These are phyloP conservation scores for Sclerotinia minor DNA, from an alignment of 2,329 filamentous ascomycete species.

Conservation along the genomic window DNA sequence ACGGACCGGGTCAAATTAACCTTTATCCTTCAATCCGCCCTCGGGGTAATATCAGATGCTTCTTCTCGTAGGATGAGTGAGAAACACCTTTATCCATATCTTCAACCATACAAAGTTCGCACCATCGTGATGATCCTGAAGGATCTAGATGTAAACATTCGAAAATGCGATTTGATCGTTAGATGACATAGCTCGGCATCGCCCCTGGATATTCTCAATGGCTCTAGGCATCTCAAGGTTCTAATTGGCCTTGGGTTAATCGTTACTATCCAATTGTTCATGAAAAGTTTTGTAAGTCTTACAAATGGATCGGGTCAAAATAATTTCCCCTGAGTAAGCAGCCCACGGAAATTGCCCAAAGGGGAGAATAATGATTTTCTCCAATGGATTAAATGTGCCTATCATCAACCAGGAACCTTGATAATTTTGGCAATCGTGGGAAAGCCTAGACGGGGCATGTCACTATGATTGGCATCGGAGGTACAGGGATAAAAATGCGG, in stretches of 20 bases:
- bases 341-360: not conserved
- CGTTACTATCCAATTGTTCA: constrained; percentile 34
- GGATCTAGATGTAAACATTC: constrained; percentile 7
- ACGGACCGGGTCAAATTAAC: not conserved
- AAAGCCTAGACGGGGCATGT: constrained; percentile 2
- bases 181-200: constrained; percentile 2
- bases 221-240: not conserved
- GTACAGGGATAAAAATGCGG: not conserved
- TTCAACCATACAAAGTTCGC: constrained; percentile 20
- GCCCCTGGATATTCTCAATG: not conserved
- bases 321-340: constrained; percentile 25
- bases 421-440: not conserved
- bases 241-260: constrained; percentile 31
- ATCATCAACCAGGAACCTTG: not conserved
- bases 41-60: not conserved
- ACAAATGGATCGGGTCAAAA: constrained; percentile 29
- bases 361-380: not conserved
- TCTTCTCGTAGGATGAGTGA: not conserved
- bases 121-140: not conserved
- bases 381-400: not conserved
- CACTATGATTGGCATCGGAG: constrained; percentile 3
- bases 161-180: not conserved
- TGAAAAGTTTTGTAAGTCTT: constrained; percentile 23
- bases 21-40: constrained; percentile 5
- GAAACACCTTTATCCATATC: not conserved